phyloP scores from a whole-genome alignment of 306 rosid genomes.

The Sophora flavescens region DNA sequence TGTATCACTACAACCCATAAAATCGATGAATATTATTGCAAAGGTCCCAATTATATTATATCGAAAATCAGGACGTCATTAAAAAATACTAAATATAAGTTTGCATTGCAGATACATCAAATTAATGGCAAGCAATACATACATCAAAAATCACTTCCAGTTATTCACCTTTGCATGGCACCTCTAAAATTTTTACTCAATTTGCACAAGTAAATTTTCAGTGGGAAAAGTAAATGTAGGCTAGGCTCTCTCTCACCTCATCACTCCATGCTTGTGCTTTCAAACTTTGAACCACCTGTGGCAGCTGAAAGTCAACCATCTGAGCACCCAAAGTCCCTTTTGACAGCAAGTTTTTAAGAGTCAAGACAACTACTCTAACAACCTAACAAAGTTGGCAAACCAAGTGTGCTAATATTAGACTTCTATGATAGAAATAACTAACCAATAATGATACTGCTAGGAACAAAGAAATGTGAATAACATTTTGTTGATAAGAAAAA shows the following conservation, averaged over 20 bases:
- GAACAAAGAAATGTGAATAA: background rate
- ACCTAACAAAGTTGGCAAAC: conserved; percentile 68
- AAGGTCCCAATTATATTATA: conserved; percentile 9
- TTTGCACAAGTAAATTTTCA: conserved; percentile 37
- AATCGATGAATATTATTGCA: background rate
- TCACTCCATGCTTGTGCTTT: conserved; percentile 99
- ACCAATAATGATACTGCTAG: conserved; percentile 15
- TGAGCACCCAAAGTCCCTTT: conserved; percentile 94
- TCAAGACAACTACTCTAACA: conserved; percentile 94
- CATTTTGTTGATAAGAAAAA: conserved; percentile 4
- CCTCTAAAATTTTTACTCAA: conserved; percentile 36
- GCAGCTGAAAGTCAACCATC: conserved; percentile 96
- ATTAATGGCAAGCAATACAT: conserved; percentile 2
- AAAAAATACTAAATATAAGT: background rate
- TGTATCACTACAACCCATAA: background rate
- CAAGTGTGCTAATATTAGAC: conserved; percentile 43
- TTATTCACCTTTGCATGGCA: conserved; percentile 22
- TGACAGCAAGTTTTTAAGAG: conserved; percentile 83
- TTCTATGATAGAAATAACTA: conserved; percentile 31
- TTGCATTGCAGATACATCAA: conserved; percentile 7
- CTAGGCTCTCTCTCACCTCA: conserved; percentile 70
- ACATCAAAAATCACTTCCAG: conserved; percentile 32
- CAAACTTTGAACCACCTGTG: conserved; percentile 92
- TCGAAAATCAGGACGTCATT: background rate
- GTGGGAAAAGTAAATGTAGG: conserved; percentile 32